phyloP scores from a whole-genome alignment of 108 stramenopile species.

The Thalassiosira profunda region DNA sequence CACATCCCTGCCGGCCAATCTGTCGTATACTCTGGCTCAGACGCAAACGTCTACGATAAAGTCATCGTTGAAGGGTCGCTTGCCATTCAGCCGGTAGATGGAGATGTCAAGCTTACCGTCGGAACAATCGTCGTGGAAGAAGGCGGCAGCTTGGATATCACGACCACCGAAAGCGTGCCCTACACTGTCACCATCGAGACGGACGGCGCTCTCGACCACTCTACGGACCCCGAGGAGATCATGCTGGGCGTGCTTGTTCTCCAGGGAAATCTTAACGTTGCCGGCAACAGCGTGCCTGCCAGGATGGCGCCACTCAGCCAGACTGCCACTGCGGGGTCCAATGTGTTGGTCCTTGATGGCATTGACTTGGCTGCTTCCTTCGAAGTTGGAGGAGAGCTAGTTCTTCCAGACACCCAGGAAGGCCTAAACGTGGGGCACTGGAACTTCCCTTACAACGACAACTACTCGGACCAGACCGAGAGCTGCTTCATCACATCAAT shows the following conservation, averaged over 20 bases:
- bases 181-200: constrained; percentile 11
- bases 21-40: background rate
- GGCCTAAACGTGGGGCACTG: constrained; percentile 22
- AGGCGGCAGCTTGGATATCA: background rate
- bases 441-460: constrained; percentile 3
- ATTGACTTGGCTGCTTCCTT: background rate
- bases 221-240: background rate
- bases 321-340: background rate
- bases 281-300: background rate
- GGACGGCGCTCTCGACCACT: constrained; percentile 2
- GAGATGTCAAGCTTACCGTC: background rate
- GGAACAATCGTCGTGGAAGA: constrained; percentile 5
- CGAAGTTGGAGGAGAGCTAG: constrained; percentile 6
- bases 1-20: background rate
- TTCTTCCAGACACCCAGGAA: constrained; percentile 23
- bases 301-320: constrained; percentile 6
- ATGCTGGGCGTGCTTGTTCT: constrained; percentile 13
- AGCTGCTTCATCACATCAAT: background rate
- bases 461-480: constrained; percentile 12
- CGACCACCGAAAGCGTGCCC: background rate
- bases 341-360: background rate
- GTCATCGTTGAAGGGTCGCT: constrained; percentile 18
- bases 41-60: constrained; percentile 1
- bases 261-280: constrained; percentile 1
- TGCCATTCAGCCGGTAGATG: background rate